These are phyloP conservation scores for Globisporangium echinulatum DNA, from an alignment of 352 stramenopile genomes.

Conservation along the genomic window DNA sequence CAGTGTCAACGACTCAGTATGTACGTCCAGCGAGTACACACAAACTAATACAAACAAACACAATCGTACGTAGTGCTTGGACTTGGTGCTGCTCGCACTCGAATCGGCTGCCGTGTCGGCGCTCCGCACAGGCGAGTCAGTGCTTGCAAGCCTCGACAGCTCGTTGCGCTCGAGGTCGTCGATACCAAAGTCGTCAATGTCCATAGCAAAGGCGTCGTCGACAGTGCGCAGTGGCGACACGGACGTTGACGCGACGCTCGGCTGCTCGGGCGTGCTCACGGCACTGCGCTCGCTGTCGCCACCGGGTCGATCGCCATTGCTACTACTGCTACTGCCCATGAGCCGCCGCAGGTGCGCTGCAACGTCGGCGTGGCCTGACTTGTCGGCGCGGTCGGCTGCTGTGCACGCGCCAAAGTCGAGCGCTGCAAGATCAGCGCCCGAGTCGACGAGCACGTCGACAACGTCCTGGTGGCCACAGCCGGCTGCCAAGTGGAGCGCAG, in stretches of 20 bases:
- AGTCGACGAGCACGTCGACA: slow-evolving; percentile 55
- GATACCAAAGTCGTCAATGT: slow-evolving; percentile 31
- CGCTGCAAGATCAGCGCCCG: slow-evolving; percentile 48
- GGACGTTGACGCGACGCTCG: not conserved
- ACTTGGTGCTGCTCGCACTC: slow-evolving; percentile 22
- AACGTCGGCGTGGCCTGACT: slow-evolving; percentile 52
- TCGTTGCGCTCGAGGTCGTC: slow-evolving; percentile 14
- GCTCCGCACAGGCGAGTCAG: slow-evolving; percentile 26
- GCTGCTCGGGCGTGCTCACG: not conserved
- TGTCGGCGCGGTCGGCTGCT: slow-evolving; percentile 68
- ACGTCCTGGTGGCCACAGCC: slow-evolving; percentile 68
- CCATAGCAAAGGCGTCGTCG: slow-evolving; percentile 29
- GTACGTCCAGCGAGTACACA: not conserved
- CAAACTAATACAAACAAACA: slow-evolving; percentile 1
- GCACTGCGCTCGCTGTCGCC: not conserved
- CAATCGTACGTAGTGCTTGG: slow-evolving; percentile 42
- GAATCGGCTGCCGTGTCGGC: slow-evolving; percentile 14
- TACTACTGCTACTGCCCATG: slow-evolving; percentile 19
- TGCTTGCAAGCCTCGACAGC: not conserved
- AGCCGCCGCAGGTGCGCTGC: slow-evolving; percentile 33
- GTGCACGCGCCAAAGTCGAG: slow-evolving; percentile 73
- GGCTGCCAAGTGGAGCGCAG: slow-evolving; percentile 75
- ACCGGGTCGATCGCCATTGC: not conserved
- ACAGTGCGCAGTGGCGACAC: not conserved
- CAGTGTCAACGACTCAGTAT: not conserved